These are phyloP conservation scores for Bacterosira constricta DNA, from an alignment of 108 stramenopile genomes.

Conservation along the genomic window DNA sequence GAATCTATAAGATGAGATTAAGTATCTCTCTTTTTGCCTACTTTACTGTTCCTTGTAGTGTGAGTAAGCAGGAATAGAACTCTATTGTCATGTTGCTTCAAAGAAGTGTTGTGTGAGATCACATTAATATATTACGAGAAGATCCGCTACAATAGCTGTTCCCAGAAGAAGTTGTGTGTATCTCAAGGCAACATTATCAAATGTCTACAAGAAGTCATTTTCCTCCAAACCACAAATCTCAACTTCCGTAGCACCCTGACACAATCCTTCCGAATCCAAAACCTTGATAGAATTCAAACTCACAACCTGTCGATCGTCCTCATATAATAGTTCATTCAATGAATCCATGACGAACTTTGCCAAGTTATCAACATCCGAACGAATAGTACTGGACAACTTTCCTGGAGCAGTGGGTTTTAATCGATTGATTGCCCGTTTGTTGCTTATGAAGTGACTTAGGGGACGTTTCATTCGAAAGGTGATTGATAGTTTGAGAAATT, in stretches of 20 bases:
- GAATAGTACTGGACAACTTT: constrained; percentile 22
- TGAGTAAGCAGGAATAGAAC: no score
- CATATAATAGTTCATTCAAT: constrained; percentile 74
- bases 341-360: constrained; percentile 88
- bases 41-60: neutral
- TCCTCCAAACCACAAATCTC: neutral
- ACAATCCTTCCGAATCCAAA: constrained; percentile 65
- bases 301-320: constrained; percentile 77
- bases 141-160: no score
- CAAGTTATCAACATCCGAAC: constrained; percentile 84
- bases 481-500: constrained; percentile 58
- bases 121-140: no score
- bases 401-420: constrained; percentile 53
- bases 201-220: neutral
- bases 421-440: constrained; percentile 51
- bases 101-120: no score
- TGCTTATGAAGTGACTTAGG: constrained; percentile 64
- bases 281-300: constrained; percentile 70
- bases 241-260: constrained; percentile 72
- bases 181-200: neutral
- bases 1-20: no score
- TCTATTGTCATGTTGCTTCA: no score
- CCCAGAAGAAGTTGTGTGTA: no score
- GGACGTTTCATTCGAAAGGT: constrained; percentile 80
- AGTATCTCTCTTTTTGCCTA: neutral